Evolutionary conservation across 1,284 basidiomycete genomes (phyloP).

Genomic region (Inonotus hispidus): DNA sequence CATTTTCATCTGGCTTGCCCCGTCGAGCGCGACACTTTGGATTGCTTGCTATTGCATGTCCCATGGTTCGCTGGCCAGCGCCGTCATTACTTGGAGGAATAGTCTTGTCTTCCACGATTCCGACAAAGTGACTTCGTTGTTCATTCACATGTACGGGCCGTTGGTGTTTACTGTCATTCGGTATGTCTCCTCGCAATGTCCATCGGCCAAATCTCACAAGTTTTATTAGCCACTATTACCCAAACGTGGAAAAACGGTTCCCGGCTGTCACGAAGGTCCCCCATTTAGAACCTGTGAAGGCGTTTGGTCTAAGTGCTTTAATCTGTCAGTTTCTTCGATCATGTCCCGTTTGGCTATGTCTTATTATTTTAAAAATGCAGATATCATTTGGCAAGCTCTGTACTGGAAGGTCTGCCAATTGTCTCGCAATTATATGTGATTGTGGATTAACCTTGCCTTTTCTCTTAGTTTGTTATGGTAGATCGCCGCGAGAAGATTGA

Average conservation of each 20-base stretch:
- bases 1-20: slow-evolving; percentile 82
- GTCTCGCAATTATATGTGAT: slow-evolving; percentile 7
- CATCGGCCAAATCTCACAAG: slow-evolving; percentile 14
- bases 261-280: slow-evolving; percentile 71
- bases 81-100: slow-evolving; percentile 95
- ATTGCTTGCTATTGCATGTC: slow-evolving; percentile 85
- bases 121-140: slow-evolving; percentile 89
- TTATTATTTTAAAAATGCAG: slow-evolving; percentile 34
- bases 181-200: slow-evolving; percentile 37
- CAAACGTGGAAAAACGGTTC: slow-evolving; percentile 67
- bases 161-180: slow-evolving; percentile 84
- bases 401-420: slow-evolving; percentile 76
- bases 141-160: slow-evolving; percentile 87
- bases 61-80: slow-evolving; percentile 84
- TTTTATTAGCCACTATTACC: slow-evolving; percentile 74
- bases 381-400: slow-evolving; percentile 81
- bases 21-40: slow-evolving; percentile 68
- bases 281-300: slow-evolving; percentile 54
- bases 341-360: slow-evolving; percentile 16
- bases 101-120: slow-evolving; percentile 93
- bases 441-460: slow-evolving; percentile 2
- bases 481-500: slow-evolving; percentile 81
- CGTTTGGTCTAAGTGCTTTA: slow-evolving; percentile 62
- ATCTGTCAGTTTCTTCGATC: slow-evolving; percentile 51
- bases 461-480: slow-evolving; percentile 71